Conservation (phyloP, 1,139 yeast species). For the Kurtzmaniella natalensis region DNA sequence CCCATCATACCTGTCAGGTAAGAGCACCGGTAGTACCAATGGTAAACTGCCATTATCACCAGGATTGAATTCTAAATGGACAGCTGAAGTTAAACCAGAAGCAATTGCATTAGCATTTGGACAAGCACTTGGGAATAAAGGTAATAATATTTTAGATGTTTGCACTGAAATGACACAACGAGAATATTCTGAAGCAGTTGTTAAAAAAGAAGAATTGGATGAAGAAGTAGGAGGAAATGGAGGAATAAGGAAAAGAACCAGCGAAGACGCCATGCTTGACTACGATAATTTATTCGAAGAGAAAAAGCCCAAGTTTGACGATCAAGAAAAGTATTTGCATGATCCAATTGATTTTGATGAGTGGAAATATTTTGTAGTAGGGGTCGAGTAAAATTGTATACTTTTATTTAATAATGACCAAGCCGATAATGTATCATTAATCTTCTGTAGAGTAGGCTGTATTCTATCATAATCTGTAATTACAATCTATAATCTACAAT, state of each 20-base stretch:
- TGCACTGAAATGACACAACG: conserved; percentile 20
- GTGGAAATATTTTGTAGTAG: conserved; percentile 31
- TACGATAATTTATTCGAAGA: conserved; percentile 33
- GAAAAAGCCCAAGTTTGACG: conserved; percentile 27
- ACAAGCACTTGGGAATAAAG: conserved; percentile 36
- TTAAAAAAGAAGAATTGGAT: conserved; percentile 4
- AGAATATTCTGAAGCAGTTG: conserved; percentile 4
- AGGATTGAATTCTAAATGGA: conserved; percentile 30
- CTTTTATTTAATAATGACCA: too few relatives aligned
- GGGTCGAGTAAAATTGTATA: conserved; percentile 1
- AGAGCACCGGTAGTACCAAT: conserved; percentile 10
- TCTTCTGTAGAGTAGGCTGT: too few relatives aligned
- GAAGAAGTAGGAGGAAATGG: conserved; percentile 8
- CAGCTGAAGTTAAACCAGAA: conserved; percentile 41
- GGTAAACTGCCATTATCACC: conserved; percentile 34
- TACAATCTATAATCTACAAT: too few relatives aligned
- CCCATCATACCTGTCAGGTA: conserved; percentile 29
- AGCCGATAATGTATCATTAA: too few relatives aligned
- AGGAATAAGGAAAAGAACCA: conserved; percentile 5
- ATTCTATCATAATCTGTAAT: too few relatives aligned
- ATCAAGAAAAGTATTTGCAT: conserved; percentile 20
- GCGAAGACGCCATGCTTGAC: conserved; percentile 12
- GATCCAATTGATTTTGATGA: conserved; percentile 36
- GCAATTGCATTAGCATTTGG: conserved; percentile 45
- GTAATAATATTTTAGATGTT: conserved; percentile 26